Conservation (phyloP, 192 early-diverging fungal genomes). For the Podila clonocystis region DNA sequence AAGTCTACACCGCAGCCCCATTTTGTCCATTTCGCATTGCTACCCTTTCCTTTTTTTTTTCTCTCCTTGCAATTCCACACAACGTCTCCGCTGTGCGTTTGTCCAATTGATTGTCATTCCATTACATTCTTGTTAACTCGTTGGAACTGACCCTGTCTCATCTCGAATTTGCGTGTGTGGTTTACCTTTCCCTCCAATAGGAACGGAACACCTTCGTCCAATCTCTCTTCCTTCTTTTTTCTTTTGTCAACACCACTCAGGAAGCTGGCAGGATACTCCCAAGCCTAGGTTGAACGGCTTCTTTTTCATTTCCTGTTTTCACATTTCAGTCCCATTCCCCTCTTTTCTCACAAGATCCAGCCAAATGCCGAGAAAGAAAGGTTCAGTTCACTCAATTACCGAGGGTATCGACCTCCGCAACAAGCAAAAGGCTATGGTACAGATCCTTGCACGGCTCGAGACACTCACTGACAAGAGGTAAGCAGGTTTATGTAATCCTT, state of each 20-base stretch:
- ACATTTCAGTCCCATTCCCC: not conserved
- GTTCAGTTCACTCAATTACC: slow-evolving; percentile 15
- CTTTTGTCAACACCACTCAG: too few species aligned
- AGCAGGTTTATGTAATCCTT: not conserved
- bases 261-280: too few species aligned
- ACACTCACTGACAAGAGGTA: slow-evolving; percentile 45
- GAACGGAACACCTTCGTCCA: not conserved
- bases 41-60: too few species aligned
- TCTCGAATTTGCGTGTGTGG: not conserved
- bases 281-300: not conserved
- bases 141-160: not conserved
- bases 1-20: too few species aligned
- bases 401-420: slow-evolving; percentile 32
- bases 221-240: not conserved
- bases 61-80: too few species aligned
- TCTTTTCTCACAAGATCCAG: not conserved
- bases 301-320: not conserved
- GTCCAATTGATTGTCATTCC: not conserved
- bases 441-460: slow-evolving; percentile 34
- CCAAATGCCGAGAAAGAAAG: slow-evolving; percentile 19
- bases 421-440: slow-evolving; percentile 38
- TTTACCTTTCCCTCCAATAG: not conserved
- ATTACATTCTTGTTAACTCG: not conserved
- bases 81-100: too few species aligned
- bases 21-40: too few species aligned